Conservation (phyloP, 805 yeast genomes). For the Millerago galiae region DNA sequence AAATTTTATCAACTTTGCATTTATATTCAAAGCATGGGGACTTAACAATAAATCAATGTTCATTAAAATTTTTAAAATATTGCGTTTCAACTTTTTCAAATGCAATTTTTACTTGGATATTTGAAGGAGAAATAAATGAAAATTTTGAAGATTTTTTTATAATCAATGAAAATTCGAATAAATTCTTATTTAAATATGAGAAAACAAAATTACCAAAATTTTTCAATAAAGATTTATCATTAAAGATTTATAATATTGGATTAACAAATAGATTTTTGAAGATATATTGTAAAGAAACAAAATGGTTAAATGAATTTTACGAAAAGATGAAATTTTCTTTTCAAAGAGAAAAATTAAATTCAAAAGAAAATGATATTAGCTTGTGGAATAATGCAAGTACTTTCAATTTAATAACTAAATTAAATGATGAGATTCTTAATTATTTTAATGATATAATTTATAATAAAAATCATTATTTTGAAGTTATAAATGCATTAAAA, state of each 20-base stretch:
- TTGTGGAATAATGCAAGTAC: constrained; percentile 17
- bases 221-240: constrained; percentile 33
- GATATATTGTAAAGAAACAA: constrained; percentile 56
- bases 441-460: constrained; percentile 45
- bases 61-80: constrained; percentile 37
- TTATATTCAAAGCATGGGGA: constrained; percentile 61
- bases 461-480: constrained; percentile 39
- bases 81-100: constrained; percentile 55
- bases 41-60: constrained; percentile 34
- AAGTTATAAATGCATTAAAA: constrained; percentile 57
- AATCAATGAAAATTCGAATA: background rate
- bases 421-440: constrained; percentile 46
- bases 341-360: constrained; percentile 7
- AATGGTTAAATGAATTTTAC: constrained; percentile 50
- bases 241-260: constrained; percentile 60
- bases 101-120: constrained; percentile 59
- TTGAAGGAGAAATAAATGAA: constrained; percentile 55
- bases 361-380: constrained; percentile 1
- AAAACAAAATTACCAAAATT: constrained; percentile 39
- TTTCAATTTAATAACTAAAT: constrained; percentile 31
- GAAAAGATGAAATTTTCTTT: constrained; percentile 16
- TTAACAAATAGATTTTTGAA: constrained; percentile 60
- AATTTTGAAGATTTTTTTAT: constrained; percentile 53
- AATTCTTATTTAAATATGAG: constrained; percentile 15
- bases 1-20: constrained; percentile 48